Percentiles rank a stretch among this genome's conserved stretches.
Evolutionary conservation across 495 filamentous ascomycete species (phyloP).

Genomic region (Podospora tetraspora): DNA sequence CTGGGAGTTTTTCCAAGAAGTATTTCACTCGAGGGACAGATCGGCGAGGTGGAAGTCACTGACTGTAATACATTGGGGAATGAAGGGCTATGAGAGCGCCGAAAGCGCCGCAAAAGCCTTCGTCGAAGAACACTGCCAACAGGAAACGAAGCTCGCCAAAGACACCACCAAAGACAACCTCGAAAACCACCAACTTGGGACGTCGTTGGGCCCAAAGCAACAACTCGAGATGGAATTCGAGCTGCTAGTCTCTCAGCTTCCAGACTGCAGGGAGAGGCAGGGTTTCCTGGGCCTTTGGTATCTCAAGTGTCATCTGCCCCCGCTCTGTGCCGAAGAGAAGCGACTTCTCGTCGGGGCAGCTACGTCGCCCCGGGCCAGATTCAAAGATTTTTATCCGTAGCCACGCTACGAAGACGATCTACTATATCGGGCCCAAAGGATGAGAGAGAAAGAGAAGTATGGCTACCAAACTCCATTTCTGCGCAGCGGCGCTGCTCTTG

Average conservation of each 20-base stretch:
- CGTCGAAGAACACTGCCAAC: neutral
- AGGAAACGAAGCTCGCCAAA: neutral
- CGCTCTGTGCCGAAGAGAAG: neutral
- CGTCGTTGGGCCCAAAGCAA: neutral
- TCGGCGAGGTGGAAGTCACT: neutral
- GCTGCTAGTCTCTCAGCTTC: neutral
- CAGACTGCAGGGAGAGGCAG: neutral
- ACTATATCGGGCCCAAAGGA: neutral
- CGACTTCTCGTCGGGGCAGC: neutral
- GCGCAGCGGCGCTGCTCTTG: neutral
- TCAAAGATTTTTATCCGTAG: neutral
- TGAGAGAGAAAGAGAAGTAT: too few relatives aligned
- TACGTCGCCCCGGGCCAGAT: neutral
- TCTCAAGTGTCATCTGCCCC: neutral
- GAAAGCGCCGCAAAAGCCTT: neutral
- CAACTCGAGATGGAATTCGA: neutral
- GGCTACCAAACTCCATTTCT: too few relatives aligned
- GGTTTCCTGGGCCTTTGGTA: neutral
- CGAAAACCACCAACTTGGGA: too few relatives aligned
- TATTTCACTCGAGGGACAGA: neutral
- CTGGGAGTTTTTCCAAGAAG: neutral
- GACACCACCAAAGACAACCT: too few relatives aligned
- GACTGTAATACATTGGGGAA: neutral
- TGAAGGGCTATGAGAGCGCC: rapidly evolving
- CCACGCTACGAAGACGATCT: neutral